phyloP scores from a whole-genome alignment of 768 basidiomycete genomes.

The Mycena vulgaris region DNA sequence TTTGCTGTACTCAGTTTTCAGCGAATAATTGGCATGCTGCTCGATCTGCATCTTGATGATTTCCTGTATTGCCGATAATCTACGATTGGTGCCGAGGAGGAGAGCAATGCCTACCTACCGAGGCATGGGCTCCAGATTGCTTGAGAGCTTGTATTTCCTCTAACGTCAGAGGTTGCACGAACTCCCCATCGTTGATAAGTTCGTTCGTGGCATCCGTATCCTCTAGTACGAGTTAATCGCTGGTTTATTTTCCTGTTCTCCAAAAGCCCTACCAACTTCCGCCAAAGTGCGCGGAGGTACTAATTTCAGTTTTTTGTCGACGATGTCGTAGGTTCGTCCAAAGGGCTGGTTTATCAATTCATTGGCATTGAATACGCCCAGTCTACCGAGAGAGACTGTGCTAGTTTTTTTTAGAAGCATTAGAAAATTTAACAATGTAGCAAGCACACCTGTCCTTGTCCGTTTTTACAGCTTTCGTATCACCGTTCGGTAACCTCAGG shows the following conservation, averaged over 20 bases:
- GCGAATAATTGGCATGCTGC: conserved; percentile 89
- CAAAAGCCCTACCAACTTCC: conserved; percentile 79
- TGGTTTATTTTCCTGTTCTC: background rate
- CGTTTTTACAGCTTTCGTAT: conserved; percentile 81
- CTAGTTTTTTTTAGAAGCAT: conserved; percentile 55
- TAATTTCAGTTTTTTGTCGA: conserved; percentile 75
- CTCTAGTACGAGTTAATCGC: conserved; percentile 65
- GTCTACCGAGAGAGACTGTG: conserved; percentile 83
- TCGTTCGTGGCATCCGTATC: conserved; percentile 98
- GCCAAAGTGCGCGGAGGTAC: conserved; percentile 75
- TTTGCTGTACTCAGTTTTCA: conserved; percentile 99
- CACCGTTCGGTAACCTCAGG: conserved; percentile 83
- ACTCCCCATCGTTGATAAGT: conserved; percentile 89
- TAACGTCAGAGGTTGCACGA: conserved; percentile 86
- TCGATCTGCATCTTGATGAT: conserved; percentile 97
- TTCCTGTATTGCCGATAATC: conserved; percentile 68
- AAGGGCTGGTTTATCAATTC: conserved; percentile 88
- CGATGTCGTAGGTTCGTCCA: conserved; percentile 92
- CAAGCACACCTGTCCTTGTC: conserved; percentile 74
- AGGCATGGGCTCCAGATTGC: conserved; percentile 84
- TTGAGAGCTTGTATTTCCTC: conserved; percentile 90
- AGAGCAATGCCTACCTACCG: conserved; percentile 60
- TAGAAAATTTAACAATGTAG: conserved; percentile 6
- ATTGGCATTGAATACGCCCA: conserved; percentile 85
- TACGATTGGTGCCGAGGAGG: conserved; percentile 6